Evolutionary conservation across 176 grass and related monocot species (phyloP), one percentile per base, ranked within the genome.

Genomic region (Oryza glumipatula): DNA sequence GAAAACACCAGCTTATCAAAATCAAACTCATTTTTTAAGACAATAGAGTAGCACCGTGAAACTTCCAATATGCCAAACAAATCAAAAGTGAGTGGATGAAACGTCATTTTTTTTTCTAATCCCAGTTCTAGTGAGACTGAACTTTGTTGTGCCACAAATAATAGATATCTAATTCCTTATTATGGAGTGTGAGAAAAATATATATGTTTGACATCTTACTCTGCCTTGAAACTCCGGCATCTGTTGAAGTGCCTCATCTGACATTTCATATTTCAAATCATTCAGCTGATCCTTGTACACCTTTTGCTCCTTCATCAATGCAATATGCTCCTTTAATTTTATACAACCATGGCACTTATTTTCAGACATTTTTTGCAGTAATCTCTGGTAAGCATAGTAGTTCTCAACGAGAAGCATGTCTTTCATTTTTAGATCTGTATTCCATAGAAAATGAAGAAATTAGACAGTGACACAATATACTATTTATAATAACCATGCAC

Each of bases 221-320:
- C 96, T 90, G 89, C 96, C 96, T 90, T 98, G 93, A 93, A 98
- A 98, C 78, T 98, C 93, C 4, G 96, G 96, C 96, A 95, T 98
- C 69, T 98, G 96, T 76, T 98, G 93, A 84, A 98, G 96, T 41
- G 96, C 89, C 66, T 98, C 96, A 78, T 98, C 96, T 67, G 96
- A 95, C 93, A 98, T 95, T 86, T 93, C 87, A 74, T 77, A 98
- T 76, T 95, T 88, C 90, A 98, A 88, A 74, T 86, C 83, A 74
- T 87, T 93, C 66, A 98, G 77, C 82, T 92, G 77, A 68, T 95
- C 89, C 87, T 89, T 95, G 83, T 98, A 88, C 80, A 21, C 38
- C 73, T 90, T 90, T 85, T 94, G 87, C 65, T 94, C 96, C 89
- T 85, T 89, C 66, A 98, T 92, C 87, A 94, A 77, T 60, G 41